Conservation (phyloP, 2,329 filamentous ascomycete genomes). For the Aureobasidium sp. region DNA sequence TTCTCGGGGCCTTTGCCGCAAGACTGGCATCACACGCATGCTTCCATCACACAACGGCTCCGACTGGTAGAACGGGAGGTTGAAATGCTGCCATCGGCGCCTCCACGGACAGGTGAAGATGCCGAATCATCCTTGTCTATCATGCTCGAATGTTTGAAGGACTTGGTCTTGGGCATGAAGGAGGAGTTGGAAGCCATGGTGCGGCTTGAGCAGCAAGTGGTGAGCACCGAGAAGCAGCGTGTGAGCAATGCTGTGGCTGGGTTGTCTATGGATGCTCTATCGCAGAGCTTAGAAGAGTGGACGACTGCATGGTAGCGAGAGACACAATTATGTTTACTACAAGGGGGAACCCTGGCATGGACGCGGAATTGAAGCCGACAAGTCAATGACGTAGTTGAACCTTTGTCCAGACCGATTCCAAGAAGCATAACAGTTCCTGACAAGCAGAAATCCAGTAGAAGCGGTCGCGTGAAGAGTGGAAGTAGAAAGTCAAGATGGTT, state of each 20-base stretch:
- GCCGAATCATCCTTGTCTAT: background rate
- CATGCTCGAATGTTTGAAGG: constrained; percentile 1
- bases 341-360: background rate
- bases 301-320: background rate
- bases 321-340: background rate
- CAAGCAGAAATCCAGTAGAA: background rate
- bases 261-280: background rate
- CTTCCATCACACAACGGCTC: constrained; percentile 11
- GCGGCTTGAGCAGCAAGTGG: constrained; percentile 10
- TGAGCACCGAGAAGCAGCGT: constrained; percentile 8
- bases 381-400: constrained; percentile 8
- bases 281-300: constrained; percentile 8
- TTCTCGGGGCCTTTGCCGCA: constrained; percentile 3
- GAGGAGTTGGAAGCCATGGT: constrained; percentile 10
- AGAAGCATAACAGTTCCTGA: background rate
- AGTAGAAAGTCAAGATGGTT: background rate
- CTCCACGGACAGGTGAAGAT: background rate
- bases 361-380: constrained; percentile 3
- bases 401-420: background rate
- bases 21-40: constrained; percentile 12
- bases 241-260: constrained; percentile 36
- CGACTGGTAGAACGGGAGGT: constrained; percentile 15
- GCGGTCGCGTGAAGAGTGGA: background rate
- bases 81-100: constrained; percentile 6
- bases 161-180: constrained; percentile 4